Evolutionary conservation across 192 early-diverging fungal genomes (phyloP), one percentile per base, ranked within the genome.

Genomic region (Phlyctochytrium planicorne): DNA sequence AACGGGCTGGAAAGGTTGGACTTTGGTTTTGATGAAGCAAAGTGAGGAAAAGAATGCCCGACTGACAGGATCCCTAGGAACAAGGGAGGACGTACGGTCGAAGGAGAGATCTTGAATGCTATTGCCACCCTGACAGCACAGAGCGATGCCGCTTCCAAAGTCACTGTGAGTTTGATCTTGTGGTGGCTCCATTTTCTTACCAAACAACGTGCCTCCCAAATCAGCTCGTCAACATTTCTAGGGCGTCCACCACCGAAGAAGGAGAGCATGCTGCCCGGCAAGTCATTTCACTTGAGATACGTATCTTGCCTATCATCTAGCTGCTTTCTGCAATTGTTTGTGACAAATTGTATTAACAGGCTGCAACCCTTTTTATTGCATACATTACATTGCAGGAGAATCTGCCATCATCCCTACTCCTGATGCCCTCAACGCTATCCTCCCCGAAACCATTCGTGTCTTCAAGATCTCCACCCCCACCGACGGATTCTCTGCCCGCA

Each of bases 161-260:
- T 80, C 27, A 74, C 78, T 61, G 78, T 79, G 53, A 65, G 34
- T 55, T 23, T n/a, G n/a, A 29, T 64, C 3, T 24, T 53, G 23
- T 10, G 4, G 34, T 25, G 10, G 6, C 24, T 34, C 14, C 2
- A n/a, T n/a, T n/a, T n/a, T n/a, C 12, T 14, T 14, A 23, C n/a
- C n/a, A n/a, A n/a, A n/a, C n/a, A n/a, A n/a, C n/a, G n/a, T n/a
- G n/a, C n/a, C n/a, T n/a, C n/a, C 6, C 16, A 2, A 23, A 17
- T 24, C 53, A 80, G 79, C 71, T 81, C 52, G 61, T 75, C 56
- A 75, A 76, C 69, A 80, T 82, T 61, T 73, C 69, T n/a, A 72
- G 81, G 16, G 76, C 75, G 2, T 76, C 75, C 40, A 71, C 75
- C 3, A 76, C 75, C 32, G 70, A 68, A 35, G 23, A 62, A n/a